Base-by-base conservation (phyloP, 1,284 basidiomycete genomes). In the Xerocomus nothofagi region DNA sequence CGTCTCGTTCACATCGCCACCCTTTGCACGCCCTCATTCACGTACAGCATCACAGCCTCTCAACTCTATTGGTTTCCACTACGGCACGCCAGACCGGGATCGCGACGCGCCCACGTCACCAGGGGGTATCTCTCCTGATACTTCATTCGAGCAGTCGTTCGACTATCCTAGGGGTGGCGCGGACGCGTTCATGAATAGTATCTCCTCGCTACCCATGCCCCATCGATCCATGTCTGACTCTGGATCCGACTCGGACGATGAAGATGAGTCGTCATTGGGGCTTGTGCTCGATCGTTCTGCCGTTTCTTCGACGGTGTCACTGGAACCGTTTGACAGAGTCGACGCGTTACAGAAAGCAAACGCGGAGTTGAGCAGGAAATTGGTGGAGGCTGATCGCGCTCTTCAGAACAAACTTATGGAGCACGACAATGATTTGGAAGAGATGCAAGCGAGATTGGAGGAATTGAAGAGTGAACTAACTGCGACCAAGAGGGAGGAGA, bases 401-500 rank as follows among this genome's bases (percentile, higher is more conserved):
- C 67, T 92, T 42, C 80, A 85, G 59, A 74, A 76, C 37, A 82
- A 79, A 57, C 72, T 90, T 11, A 66, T 71, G 6, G 89, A 91
- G 47, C 87, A 91, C 56, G 91, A 94, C 65, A 66, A 74, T 23
- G 84, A 92, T 59, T 68, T 91, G 21, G 85, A 88, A 57, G 87
- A 91, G 44, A 79, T 91, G 68, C 82, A 93, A 60, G 70, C 70
- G 8, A 73, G 78, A 27, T 63, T 93, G 44, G 90, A 94, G 51
- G 90, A 93, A 61, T 66, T 86, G 47, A 73, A 78, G 57, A 79
- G 73, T 10, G 91, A 95, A 68, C 71, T 95, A 8, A 83, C 74
- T 12, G 76, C 82, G 7, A 84, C 86, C 5, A 88, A 90, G 66
- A 79, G 88, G 38, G 91, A 95, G 57, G 91, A 95, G 68, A 94